These are phyloP conservation scores for Phaseolus lunatus DNA, from an alignment of 306 rosid genomes.

Conservation along the genomic window DNA sequence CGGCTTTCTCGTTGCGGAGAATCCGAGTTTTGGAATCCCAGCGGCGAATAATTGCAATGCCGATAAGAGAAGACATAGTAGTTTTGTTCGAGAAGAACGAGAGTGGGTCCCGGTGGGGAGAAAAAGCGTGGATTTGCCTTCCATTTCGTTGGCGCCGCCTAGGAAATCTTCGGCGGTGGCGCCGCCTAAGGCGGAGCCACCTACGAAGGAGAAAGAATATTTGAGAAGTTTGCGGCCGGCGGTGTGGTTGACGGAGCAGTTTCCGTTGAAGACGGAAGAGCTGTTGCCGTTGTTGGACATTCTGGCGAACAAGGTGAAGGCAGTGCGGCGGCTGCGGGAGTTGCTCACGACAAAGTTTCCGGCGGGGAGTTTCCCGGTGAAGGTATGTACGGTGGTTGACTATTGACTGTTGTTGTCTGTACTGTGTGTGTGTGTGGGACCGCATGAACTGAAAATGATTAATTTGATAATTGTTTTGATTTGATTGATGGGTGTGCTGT, in stretches of 20 bases:
- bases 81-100: conserved; percentile 81
- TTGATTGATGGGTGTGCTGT: conserved; percentile 13
- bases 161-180: conserved; percentile 49
- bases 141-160: conserved; percentile 48
- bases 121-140: conserved; percentile 77
- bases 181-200: conserved; percentile 46
- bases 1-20: conserved; percentile 88
- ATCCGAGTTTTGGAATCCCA: conserved; percentile 66
- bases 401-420: conserved; percentile 15
- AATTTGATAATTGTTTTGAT: conserved; percentile 33
- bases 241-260: conserved; percentile 94
- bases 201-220: conserved; percentile 85
- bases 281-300: conserved; percentile 87
- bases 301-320: conserved; percentile 90
- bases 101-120: conserved; percentile 79
- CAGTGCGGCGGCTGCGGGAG: conserved; percentile 92
- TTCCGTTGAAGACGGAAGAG: conserved; percentile 96
- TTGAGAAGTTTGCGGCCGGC: conserved; percentile 81
- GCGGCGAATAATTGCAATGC: not conserved
- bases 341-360: conserved; percentile 95
- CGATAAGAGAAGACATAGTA: conserved; percentile 83
- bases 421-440: conserved; percentile 15
- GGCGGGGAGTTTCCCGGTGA: conserved; percentile 92
- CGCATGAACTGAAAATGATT: not conserved
- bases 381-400: conserved; percentile 56